phyloP scores from a whole-genome alignment of 169 alveolate species.

The Plasmodium gonderi region DNA sequence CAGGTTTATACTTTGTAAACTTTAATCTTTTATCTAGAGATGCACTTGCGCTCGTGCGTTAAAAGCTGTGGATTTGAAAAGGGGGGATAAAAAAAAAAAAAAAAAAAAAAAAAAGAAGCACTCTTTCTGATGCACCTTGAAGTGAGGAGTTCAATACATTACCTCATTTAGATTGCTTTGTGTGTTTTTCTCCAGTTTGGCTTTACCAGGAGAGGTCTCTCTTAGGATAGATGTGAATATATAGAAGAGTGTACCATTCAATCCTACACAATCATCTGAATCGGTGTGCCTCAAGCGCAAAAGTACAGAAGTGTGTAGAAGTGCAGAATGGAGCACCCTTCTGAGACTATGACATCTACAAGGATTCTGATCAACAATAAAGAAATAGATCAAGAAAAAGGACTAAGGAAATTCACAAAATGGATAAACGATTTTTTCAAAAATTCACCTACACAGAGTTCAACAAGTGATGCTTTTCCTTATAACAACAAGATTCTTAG shows the following conservation, averaged over 20 bases:
- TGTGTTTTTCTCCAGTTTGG: not conserved
- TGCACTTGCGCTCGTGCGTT: too few species aligned
- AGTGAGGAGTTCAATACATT: too few species aligned
- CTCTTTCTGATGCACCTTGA: too few species aligned
- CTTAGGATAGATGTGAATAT: too few species aligned
- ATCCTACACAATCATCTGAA: too few species aligned
- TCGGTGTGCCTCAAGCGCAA: too few species aligned
- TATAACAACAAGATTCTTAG: constrained; percentile 13
- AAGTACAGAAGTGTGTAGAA: too few species aligned
- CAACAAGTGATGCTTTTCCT: not conserved
- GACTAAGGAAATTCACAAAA: not conserved
- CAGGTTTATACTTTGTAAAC: too few species aligned
- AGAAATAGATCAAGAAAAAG: constrained; percentile 23
- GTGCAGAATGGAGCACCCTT: constrained; percentile 17
- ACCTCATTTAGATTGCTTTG: not conserved
- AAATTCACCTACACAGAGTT: not conserved
- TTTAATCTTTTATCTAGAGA: too few species aligned
- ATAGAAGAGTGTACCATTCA: too few species aligned
- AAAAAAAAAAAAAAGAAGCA: not conserved
- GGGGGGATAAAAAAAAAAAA: not conserved
- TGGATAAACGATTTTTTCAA: constrained; percentile 13
- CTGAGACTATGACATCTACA: not conserved
- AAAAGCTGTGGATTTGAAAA: not conserved
- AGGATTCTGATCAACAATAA: constrained; percentile 20
- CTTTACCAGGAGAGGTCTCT: too few species aligned